These are phyloP conservation scores for Quercus suber DNA, from an alignment of 306 rosid genomes.

Conservation along the genomic window DNA sequence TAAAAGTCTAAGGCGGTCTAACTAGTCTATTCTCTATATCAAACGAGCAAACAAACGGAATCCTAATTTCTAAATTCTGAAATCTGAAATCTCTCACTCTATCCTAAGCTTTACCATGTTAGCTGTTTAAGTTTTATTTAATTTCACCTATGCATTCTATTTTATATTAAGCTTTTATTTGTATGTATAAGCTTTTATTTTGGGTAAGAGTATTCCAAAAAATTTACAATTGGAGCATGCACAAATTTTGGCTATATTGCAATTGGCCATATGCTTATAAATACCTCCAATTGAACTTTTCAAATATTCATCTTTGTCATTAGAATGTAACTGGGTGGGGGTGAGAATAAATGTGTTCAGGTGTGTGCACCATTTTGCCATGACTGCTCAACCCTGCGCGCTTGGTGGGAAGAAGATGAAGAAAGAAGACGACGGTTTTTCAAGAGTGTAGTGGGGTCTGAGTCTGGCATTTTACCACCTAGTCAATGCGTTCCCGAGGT, in stretches of 20 bases:
- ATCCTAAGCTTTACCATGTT: background rate
- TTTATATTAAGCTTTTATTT: background rate
- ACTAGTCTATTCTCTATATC: too few species aligned
- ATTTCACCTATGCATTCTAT: background rate
- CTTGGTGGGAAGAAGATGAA: constrained; percentile 99
- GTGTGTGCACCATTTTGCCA: constrained; percentile 97
- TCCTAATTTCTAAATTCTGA: too few species aligned
- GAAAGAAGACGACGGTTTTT: constrained; percentile 75
- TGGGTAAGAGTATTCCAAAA: background rate
- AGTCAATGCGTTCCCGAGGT: constrained; percentile 71
- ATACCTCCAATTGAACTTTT: background rate
- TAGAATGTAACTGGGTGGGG: constrained; percentile 15
- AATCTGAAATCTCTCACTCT: too few species aligned
- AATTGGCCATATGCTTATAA: background rate
- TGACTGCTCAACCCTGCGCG: constrained; percentile 89
- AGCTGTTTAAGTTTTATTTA: background rate
- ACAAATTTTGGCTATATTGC: background rate
- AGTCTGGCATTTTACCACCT: constrained; percentile 58
- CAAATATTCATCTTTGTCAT: background rate
- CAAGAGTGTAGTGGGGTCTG: constrained; percentile 49
- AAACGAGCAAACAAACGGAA: too few species aligned
- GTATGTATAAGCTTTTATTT: background rate
- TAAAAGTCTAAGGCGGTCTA: too few species aligned
- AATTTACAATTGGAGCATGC: background rate
- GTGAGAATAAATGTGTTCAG: constrained; percentile 32